Evolutionary conservation across 441 rosid genomes (phyloP).

Genomic region (Geranium incanum): DNA sequence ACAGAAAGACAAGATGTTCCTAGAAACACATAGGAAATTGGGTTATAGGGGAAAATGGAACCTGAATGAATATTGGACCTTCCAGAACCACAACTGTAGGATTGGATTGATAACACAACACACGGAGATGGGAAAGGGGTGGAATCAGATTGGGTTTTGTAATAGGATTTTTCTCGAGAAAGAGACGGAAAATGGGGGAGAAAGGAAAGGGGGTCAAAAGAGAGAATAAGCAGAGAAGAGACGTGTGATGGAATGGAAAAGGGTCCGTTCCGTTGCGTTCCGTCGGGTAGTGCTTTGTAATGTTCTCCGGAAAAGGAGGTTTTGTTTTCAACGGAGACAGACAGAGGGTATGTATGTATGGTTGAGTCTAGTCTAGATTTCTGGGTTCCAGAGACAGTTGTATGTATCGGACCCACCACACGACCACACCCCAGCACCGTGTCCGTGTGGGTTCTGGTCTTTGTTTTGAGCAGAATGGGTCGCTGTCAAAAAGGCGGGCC

Average conservation of each 20-base stretch:
- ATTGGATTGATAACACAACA: background rate
- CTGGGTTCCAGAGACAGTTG: background rate
- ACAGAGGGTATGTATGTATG: background rate
- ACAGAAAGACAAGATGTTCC: background rate
- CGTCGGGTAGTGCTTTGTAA: slow-evolving; percentile 4
- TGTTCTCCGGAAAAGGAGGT: background rate
- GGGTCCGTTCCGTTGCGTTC: background rate
- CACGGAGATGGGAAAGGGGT: background rate
- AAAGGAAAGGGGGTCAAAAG: background rate
- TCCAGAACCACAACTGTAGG: background rate
- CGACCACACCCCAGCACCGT: background rate
- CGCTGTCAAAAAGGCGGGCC: background rate
- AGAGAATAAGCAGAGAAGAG: background rate
- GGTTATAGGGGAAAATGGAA: background rate
- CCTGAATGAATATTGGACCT: background rate
- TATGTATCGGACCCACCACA: background rate
- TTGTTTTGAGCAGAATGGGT: background rate
- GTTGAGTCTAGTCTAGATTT: background rate
- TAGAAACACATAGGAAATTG: slow-evolving; percentile 5
- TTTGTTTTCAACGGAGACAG: background rate
- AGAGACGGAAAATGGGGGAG: background rate
- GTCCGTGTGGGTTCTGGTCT: background rate
- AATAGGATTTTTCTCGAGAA: background rate
- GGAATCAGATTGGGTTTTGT: background rate
- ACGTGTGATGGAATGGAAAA: background rate